Conservation (phyloP, 768 basidiomycete species). For the Cantharellus cinnabarinus region DNA sequence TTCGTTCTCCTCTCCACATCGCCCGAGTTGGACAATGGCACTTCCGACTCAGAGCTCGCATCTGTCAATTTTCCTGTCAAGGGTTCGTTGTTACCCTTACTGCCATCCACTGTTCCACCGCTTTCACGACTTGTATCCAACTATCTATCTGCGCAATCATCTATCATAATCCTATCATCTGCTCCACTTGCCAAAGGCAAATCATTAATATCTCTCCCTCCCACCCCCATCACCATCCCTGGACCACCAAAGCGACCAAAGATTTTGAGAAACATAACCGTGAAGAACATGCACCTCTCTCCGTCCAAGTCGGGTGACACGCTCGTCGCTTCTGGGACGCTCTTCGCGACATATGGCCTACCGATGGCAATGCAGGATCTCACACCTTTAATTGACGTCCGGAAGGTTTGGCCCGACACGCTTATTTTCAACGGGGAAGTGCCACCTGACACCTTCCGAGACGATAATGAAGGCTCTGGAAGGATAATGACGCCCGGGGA, state of each 20-base stretch:
- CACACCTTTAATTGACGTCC: conserved; percentile 15
- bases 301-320: conserved; percentile 8
- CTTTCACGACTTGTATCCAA: conserved; percentile 6
- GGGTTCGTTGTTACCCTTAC: conserved; percentile 5
- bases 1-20: background rate
- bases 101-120: background rate
- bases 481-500: conserved; percentile 4
- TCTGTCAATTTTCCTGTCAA: conserved; percentile 3
- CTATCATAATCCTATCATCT: conserved; percentile 20
- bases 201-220: conserved; percentile 33
- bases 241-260: conserved; percentile 41
- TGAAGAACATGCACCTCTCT: conserved; percentile 54
- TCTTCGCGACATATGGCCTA: conserved; percentile 43
- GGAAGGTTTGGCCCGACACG: conserved; percentile 45
- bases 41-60: background rate
- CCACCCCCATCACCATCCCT: conserved; percentile 35
- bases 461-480: background rate
- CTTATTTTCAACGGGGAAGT: conserved; percentile 58
- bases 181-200: conserved; percentile 43
- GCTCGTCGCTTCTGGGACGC: conserved; percentile 50
- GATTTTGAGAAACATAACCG: conserved; percentile 50
- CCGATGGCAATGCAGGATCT: conserved; percentile 51
- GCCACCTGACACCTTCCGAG: conserved; percentile 15
- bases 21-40: background rate
- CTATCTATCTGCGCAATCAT: conserved; percentile 23